These are phyloP conservation scores for Coprinellus micaceus DNA, from an alignment of 768 basidiomycete genomes.

Conservation along the genomic window DNA sequence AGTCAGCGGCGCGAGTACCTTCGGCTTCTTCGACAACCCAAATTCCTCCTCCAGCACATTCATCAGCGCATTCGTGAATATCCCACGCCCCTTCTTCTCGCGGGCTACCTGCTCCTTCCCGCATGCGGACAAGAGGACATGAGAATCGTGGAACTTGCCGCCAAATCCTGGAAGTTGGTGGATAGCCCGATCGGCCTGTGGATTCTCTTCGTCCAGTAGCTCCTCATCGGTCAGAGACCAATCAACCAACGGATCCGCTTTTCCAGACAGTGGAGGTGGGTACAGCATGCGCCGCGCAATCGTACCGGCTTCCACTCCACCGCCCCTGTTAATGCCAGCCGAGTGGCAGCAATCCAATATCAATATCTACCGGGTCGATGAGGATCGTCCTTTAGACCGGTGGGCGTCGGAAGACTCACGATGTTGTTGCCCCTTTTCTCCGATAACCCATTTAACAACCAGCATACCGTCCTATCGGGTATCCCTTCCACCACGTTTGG, in stretches of 20 bases:
- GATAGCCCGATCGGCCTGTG: too few species aligned
- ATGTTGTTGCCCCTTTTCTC: constrained; percentile 40
- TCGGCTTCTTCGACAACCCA: constrained; percentile 13
- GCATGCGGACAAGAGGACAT: constrained; percentile 43
- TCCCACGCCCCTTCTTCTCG: constrained; percentile 24
- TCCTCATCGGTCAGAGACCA: too few species aligned
- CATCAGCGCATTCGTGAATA: constrained; percentile 31
- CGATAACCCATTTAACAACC: constrained; percentile 34
- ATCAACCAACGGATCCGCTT: constrained; percentile 21
- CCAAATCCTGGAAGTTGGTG: constrained; percentile 19
- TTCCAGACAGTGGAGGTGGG: constrained; percentile 22
- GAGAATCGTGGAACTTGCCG: constrained; percentile 29
- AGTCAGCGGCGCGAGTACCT: constrained; percentile 17
- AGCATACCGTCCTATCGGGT: constrained; percentile 40
- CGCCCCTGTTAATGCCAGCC: constrained; percentile 29
- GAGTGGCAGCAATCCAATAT: constrained; percentile 47
- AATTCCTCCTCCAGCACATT: constrained; percentile 17
- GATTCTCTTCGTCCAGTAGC: too few species aligned
- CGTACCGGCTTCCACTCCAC: constrained; percentile 2
- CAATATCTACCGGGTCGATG: constrained; percentile 31
- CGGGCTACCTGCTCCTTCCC: constrained; percentile 30
- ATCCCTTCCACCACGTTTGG: constrained; percentile 28
- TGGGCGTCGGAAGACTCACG: constrained; percentile 20
- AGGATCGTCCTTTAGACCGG: not conserved
- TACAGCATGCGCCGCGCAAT: constrained; percentile 22